Percentiles rank a stretch among this genome's conserved stretches.
phyloP scores from a whole-genome alignment of 306 rosid species.

The Quercus mongolica region DNA sequence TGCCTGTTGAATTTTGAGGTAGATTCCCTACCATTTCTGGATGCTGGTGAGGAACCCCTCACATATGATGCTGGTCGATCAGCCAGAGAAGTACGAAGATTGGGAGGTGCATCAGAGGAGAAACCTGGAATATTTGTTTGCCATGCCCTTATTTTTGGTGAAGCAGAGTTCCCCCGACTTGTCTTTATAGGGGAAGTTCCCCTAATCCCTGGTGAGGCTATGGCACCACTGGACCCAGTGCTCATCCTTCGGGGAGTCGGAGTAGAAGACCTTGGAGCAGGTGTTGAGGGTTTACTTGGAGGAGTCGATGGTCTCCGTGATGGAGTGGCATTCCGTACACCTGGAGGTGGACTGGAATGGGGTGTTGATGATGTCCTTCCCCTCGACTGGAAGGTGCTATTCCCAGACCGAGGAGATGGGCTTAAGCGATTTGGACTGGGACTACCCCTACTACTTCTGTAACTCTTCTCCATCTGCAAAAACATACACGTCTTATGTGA shows the following conservation, averaged over 20 bases:
- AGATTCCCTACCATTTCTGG: conserved; percentile 61
- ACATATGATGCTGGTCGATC: conserved; percentile 82
- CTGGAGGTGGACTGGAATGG: conserved; percentile 70
- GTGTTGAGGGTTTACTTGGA: conserved; percentile 64
- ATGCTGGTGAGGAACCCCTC: conserved; percentile 87
- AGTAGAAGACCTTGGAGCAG: conserved; percentile 60
- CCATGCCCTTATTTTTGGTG: conserved; percentile 88
- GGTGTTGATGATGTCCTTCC: conserved; percentile 64
- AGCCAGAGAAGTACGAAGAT: conserved; percentile 79
- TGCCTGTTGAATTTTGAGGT: conserved; percentile 54
- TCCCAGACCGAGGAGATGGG: conserved; percentile 74
- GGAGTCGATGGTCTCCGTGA: conserved; percentile 69
- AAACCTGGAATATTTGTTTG: conserved; percentile 83
- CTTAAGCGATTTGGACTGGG: conserved; percentile 83
- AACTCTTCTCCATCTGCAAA: conserved; percentile 80
- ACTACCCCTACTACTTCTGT: conserved; percentile 82
- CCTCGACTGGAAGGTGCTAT: conserved; percentile 53
- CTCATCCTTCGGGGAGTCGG: conserved; percentile 67
- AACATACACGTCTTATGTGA: background rate
- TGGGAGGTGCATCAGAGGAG: conserved; percentile 82
- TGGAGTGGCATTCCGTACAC: conserved; percentile 47
- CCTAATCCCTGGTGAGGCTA: conserved; percentile 48
- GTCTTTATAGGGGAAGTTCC: conserved; percentile 71
- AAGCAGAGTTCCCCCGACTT: conserved; percentile 72
- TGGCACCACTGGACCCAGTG: conserved; percentile 51